Evolutionary conservation across 2,329 filamentous ascomycete species (phyloP).

Genomic region (Daldinia sp.): DNA sequence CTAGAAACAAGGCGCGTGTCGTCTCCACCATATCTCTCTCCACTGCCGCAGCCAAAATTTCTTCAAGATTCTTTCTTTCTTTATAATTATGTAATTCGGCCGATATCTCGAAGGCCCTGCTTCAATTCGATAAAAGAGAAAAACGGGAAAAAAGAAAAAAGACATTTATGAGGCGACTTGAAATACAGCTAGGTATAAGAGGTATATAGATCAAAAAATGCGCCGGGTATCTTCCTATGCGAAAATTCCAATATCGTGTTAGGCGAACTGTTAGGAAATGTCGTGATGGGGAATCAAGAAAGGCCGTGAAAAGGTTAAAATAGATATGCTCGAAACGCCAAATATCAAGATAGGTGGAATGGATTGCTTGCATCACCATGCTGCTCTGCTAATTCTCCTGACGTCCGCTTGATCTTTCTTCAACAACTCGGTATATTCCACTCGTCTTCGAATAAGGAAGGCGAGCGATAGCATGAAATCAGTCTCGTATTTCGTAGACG

Average conservation of each 20-base stretch:
- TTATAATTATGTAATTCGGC: slow-evolving; percentile 39
- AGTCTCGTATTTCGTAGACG: slow-evolving; percentile 52
- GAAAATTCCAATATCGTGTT: slow-evolving; percentile 27
- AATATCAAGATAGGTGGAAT: neutral
- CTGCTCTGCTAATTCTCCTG: slow-evolving; percentile 47
- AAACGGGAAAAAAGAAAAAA: neutral
- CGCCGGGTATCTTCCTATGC: slow-evolving; percentile 38
- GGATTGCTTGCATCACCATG: slow-evolving; percentile 39
- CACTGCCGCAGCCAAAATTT: slow-evolving; percentile 26
- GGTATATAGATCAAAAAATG: slow-evolving; percentile 14
- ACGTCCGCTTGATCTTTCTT: slow-evolving; percentile 49
- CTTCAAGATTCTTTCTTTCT: slow-evolving; percentile 15
- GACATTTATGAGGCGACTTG: neutral
- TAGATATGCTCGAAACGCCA: slow-evolving; percentile 8
- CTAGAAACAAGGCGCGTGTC: slow-evolving; percentile 28
- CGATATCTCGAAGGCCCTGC: slow-evolving; percentile 14
- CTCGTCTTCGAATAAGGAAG: slow-evolving; percentile 58
- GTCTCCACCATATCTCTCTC: slow-evolving; percentile 36
- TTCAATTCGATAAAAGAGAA: slow-evolving; percentile 7
- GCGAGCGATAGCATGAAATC: slow-evolving; percentile 59
- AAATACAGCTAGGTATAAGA: neutral
- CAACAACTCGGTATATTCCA: slow-evolving; percentile 56
- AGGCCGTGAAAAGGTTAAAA: slow-evolving; percentile 2
- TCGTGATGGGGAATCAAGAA: slow-evolving; percentile 20
- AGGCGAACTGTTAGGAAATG: slow-evolving; percentile 13